Conservation (phyloP, 2,329 filamentous ascomycete species). For the Malbranchea cinnamomea region DNA sequence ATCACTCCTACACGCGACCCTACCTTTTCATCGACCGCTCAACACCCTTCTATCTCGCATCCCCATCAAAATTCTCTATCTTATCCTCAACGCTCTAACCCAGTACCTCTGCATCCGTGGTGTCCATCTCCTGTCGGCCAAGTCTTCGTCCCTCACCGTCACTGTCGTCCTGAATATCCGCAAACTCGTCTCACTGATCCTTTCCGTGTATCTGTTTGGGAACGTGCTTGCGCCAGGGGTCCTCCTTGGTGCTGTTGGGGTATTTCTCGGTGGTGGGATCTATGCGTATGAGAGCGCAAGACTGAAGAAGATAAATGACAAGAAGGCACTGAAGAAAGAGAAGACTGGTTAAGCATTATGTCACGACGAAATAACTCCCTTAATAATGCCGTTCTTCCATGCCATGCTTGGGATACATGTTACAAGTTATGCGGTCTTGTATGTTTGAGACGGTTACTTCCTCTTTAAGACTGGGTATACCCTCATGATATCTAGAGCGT, state of each 20-base stretch:
- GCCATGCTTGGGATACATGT: too few species aligned
- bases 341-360: conserved; percentile 7
- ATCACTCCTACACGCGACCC: conserved; percentile 11
- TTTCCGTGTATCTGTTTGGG: conserved; percentile 91
- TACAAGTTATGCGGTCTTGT: too few species aligned
- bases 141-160: conserved; percentile 81
- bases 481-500: too few species aligned
- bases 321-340: conserved; percentile 6
- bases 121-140: conserved; percentile 83
- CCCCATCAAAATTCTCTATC: conserved; percentile 23
- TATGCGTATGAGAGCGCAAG: conserved; percentile 59
- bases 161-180: conserved; percentile 93
- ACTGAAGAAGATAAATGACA: conserved; percentile 15
- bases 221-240: conserved; percentile 67
- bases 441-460: too few species aligned
- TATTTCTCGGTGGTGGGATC: conserved; percentile 79
- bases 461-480: too few species aligned
- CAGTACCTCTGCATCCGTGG: conserved; percentile 93
- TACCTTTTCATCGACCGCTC: conserved; percentile 12
- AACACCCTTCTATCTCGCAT: conserved; percentile 15
- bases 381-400: too few species aligned
- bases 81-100: conserved; percentile 51
- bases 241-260: conserved; percentile 63
- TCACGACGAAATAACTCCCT: too few species aligned
- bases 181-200: conserved; percentile 76